phyloP scores from a whole-genome alignment of 306 rosid genomes.

The Ceratonia siliqua region DNA sequence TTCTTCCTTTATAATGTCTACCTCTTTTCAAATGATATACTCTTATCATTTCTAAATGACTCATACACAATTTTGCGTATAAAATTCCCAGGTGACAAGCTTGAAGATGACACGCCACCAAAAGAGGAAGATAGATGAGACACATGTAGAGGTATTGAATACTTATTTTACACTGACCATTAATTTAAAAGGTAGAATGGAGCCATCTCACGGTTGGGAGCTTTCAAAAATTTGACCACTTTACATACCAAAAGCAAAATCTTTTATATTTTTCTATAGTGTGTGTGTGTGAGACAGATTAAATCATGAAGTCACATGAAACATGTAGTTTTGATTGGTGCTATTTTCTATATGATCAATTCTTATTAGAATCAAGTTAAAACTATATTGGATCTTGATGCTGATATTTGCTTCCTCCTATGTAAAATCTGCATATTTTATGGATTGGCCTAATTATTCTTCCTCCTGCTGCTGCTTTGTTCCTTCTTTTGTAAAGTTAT shows the following conservation, averaged over 20 bases:
- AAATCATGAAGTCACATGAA: constrained; percentile 9
- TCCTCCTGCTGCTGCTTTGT: constrained; percentile 2
- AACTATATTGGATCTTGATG: not conserved
- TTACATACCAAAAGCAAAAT: not conserved
- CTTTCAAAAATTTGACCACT: constrained; percentile 10
- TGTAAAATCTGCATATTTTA: not conserved
- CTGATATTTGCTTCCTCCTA: constrained; percentile 16
- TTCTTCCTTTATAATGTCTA: constrained; percentile 11
- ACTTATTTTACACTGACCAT: constrained; percentile 15
- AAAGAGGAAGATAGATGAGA: constrained; percentile 96
- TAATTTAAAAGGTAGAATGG: not conserved
- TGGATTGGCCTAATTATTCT: not conserved
- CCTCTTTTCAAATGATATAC: constrained; percentile 8
- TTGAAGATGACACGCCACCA: constrained; percentile 99
- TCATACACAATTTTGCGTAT: constrained; percentile 32
- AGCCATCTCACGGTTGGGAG: not conserved
- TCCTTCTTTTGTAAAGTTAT: constrained; percentile 16
- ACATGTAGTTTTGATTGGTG: constrained; percentile 14
- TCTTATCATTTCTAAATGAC: not conserved
- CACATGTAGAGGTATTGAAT: constrained; percentile 87
- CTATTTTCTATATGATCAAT: not conserved
- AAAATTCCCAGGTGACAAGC: constrained; percentile 75
- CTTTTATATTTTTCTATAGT: not conserved
- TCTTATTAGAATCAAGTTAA: not conserved
- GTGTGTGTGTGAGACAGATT: no score